Percentiles rank a stretch among this genome's conserved stretches.
Conservation (phyloP, 2,329 filamentous ascomycete species). For the Penicillium freii region DNA sequence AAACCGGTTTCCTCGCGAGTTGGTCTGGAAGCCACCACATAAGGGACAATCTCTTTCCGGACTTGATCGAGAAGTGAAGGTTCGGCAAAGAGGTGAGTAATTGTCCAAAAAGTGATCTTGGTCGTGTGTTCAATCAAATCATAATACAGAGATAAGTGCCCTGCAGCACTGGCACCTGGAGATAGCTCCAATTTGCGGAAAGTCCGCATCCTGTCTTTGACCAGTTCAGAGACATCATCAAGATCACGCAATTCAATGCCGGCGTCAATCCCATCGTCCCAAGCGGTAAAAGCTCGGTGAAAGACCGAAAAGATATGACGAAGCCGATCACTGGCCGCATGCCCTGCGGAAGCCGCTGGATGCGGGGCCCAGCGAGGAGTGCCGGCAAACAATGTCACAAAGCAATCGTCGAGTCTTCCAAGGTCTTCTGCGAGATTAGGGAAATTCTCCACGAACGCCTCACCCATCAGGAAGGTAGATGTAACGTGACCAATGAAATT, state of each 20-base stretch:
- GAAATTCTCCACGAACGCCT: conserved; percentile 52
- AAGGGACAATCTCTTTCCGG: conserved; percentile 47
- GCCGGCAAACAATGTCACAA: conserved; percentile 55
- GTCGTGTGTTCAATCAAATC: conserved; percentile 55
- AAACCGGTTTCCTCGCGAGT: conserved; percentile 40
- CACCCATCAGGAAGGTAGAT: conserved; percentile 53
- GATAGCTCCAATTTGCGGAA: conserved; percentile 42
- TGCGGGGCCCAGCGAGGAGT: conserved; percentile 57
- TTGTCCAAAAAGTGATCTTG: conserved; percentile 53
- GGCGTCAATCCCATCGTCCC: conserved; percentile 44
- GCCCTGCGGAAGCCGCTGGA: conserved; percentile 50
- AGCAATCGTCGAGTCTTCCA: conserved; percentile 55
- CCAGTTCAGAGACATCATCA: conserved; percentile 49
- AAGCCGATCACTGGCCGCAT: conserved; percentile 47
- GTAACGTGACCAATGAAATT: conserved; percentile 55
- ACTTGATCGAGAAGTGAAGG: conserved; percentile 43
- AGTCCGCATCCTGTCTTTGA: conserved; percentile 43
- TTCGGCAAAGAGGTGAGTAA: conserved; percentile 48
- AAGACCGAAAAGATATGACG: conserved; percentile 42
- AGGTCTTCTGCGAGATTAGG: conserved; percentile 55
- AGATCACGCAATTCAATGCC: conserved; percentile 48
- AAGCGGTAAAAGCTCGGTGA: conserved; percentile 44
- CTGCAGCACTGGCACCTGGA: conserved; percentile 37
- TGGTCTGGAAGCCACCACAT: conserved; percentile 40
- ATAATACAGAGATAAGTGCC: conserved; percentile 55